phyloP scores from a whole-genome alignment of 2,329 filamentous ascomycete species.

The Nothomitra cinnamomea region DNA sequence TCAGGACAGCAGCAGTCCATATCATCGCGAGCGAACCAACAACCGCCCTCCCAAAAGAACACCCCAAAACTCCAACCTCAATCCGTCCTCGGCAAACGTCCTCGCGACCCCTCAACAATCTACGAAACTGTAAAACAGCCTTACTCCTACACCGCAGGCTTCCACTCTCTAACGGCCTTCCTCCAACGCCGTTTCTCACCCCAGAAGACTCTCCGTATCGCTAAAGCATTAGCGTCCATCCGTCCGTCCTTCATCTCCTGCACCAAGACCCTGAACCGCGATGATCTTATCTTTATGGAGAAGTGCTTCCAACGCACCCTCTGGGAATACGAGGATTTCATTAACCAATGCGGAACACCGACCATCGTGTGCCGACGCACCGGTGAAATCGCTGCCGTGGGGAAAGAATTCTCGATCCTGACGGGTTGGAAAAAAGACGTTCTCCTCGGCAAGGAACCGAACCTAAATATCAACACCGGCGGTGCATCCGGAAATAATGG shows the following conservation, averaged over 20 bases:
- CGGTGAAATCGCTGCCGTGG: slow-evolving; percentile 85
- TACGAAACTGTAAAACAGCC: slow-evolving; percentile 83
- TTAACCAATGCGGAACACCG: slow-evolving; percentile 74
- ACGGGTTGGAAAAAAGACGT: slow-evolving; percentile 91
- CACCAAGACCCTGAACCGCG: slow-evolving; percentile 69
- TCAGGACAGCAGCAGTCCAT: slow-evolving; percentile 8
- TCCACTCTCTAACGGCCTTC: slow-evolving; percentile 72
- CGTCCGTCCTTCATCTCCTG: slow-evolving; percentile 87
- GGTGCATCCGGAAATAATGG: slow-evolving; percentile 27
- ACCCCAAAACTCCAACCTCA: slow-evolving; percentile 14
- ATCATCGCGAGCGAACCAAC: slow-evolving; percentile 13
- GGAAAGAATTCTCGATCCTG: slow-evolving; percentile 90
- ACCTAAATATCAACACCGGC: slow-evolving; percentile 70
- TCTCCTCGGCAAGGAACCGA: slow-evolving; percentile 70
- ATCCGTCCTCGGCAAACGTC: slow-evolving; percentile 27
- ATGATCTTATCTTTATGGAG: slow-evolving; percentile 94
- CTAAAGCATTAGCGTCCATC: slow-evolving; percentile 74
- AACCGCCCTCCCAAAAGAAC: slow-evolving; percentile 14
- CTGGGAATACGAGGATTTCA: slow-evolving; percentile 84
- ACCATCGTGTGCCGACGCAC: slow-evolving; percentile 84
- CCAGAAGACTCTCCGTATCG: slow-evolving; percentile 64
- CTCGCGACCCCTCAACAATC: slow-evolving; percentile 62
- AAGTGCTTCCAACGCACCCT: slow-evolving; percentile 89
- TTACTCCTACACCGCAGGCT: slow-evolving; percentile 78
- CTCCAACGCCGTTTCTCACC: slow-evolving; percentile 63